These are phyloP conservation scores for Helichrysum umbraculigerum DNA, from an alignment of 129 eudicot species.

Conservation along the genomic window DNA sequence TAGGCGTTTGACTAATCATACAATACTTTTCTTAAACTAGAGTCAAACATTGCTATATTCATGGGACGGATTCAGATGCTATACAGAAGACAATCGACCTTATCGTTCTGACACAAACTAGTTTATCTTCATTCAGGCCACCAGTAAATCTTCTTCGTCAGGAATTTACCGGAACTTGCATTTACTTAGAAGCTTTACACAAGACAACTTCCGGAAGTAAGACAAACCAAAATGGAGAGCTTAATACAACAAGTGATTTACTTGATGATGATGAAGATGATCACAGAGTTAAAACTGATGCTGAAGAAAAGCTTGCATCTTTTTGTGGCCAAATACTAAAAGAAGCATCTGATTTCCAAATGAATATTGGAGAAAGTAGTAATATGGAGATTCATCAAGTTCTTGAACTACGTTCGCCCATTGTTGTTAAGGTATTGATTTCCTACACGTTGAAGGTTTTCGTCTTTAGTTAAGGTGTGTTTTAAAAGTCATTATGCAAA, in stretches of 20 bases:
- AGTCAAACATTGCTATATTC: constrained; percentile 35
- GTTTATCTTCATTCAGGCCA: constrained; percentile 67
- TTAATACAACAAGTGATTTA: constrained; percentile 27
- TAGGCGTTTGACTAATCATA: constrained; percentile 27
- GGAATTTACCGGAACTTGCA: constrained; percentile 78
- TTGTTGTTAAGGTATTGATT: constrained; percentile 67
- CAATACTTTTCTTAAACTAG: constrained; percentile 33
- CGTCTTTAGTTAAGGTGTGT: background rate
- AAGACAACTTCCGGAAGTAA: constrained; percentile 60
- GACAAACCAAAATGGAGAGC: constrained; percentile 26
- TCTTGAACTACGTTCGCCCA: constrained; percentile 87
- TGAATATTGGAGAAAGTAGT: constrained; percentile 57
- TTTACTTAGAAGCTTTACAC: constrained; percentile 81
- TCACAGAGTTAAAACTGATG: constrained; percentile 17
- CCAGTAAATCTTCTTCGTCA: constrained; percentile 93
- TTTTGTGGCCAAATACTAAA: constrained; percentile 78
- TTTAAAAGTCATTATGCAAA: background rate
- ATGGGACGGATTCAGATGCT: constrained; percentile 42
- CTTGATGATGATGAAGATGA: constrained; percentile 37
- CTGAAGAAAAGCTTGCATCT: constrained; percentile 78
- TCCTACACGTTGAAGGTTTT: background rate
- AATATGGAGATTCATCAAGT: constrained; percentile 83
- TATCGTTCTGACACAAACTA: constrained; percentile 40
- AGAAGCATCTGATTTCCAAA: constrained; percentile 89
- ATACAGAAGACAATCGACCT: constrained; percentile 41